A percentile compares a stretch with the other conserved stretches of the same genome.
phyloP scores from a whole-genome alignment of 345 rosid genomes.

The Populus euphratica region DNA sequence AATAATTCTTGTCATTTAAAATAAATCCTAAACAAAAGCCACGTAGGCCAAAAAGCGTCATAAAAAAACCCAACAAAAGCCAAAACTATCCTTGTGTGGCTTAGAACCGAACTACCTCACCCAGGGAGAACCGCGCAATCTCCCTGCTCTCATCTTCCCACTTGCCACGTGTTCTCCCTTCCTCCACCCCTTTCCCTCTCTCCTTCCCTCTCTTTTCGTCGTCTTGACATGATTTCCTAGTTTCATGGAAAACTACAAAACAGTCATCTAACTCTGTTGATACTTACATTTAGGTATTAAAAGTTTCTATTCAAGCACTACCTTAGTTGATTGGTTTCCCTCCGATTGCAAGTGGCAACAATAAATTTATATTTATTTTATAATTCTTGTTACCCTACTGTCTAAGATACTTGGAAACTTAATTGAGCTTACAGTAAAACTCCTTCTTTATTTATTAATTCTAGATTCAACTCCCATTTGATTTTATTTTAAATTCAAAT shows the following conservation, averaged over 20 bases:
- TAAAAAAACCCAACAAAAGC: background rate
- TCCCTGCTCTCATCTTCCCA: slow-evolving; percentile 17
- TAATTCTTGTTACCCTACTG: too few species aligned
- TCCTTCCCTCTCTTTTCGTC: too few species aligned
- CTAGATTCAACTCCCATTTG: too few species aligned
- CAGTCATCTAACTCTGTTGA: background rate
- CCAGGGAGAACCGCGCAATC: slow-evolving; percentile 32
- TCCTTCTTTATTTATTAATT: too few species aligned
- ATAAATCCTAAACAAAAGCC: background rate
- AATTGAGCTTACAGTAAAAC: too few species aligned
- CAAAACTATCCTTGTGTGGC: slow-evolving; percentile 19
- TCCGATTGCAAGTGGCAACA: too few species aligned
- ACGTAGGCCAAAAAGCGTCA: slow-evolving; percentile 25
- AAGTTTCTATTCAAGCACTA: background rate
- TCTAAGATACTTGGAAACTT: too few species aligned
- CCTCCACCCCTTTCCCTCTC: slow-evolving; percentile 52
- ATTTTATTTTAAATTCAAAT: too few species aligned
- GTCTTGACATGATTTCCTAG: background rate
- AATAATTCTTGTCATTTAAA: background rate
- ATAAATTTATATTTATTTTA: too few species aligned
- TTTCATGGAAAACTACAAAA: background rate
- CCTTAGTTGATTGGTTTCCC: too few species aligned
- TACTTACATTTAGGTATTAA: background rate
- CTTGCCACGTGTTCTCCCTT: slow-evolving; percentile 57
- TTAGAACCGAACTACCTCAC: background rate